A percentile compares a stretch with the other conserved stretches of the same genome.
Evolutionary conservation across 768 basidiomycete species (phyloP).

Genomic region (Mycena olivaceomarginata): DNA sequence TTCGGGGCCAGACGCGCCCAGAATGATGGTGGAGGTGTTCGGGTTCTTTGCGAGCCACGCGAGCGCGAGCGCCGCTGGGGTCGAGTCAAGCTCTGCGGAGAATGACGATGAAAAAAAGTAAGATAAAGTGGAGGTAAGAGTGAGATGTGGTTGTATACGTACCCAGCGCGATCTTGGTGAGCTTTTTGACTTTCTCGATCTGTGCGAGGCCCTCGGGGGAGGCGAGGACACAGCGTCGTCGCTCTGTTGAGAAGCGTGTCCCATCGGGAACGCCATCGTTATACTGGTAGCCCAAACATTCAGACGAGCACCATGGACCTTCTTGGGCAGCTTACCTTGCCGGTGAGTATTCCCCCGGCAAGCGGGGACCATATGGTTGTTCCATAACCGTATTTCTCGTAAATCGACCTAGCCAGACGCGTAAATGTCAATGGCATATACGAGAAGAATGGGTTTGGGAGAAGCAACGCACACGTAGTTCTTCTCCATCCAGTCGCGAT

Average conservation of each 20-base stretch:
- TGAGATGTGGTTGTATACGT: conserved; percentile 46
- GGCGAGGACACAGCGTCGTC: conserved; percentile 64
- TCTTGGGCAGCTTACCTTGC: conserved; percentile 68
- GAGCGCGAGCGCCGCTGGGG: conserved; percentile 79
- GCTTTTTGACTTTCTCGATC: conserved; percentile 80
- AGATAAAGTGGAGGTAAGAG: background rate
- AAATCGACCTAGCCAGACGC: conserved; percentile 55
- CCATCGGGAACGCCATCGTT: conserved; percentile 62
- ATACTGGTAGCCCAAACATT: background rate
- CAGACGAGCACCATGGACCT: background rate
- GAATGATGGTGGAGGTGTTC: conserved; percentile 79
- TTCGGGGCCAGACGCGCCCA: conserved; percentile 78
- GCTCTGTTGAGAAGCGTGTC: conserved; percentile 80
- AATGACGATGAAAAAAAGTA: background rate
- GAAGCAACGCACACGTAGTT: conserved; percentile 75
- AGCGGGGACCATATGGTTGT: conserved; percentile 87
- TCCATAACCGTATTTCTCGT: conserved; percentile 80
- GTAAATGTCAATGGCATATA: too few relatives aligned
- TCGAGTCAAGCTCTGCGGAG: conserved; percentile 71
- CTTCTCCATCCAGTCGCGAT: conserved; percentile 87
- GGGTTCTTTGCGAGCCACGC: conserved; percentile 85
- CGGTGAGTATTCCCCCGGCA: conserved; percentile 85
- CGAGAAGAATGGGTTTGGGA: conserved; percentile 7
- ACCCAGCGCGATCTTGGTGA: conserved; percentile 79
- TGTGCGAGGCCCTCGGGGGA: conserved; percentile 65